These are phyloP conservation scores for Penicillium riverlandense DNA, from an alignment of 495 filamentous ascomycete genomes.

Conservation along the genomic window DNA sequence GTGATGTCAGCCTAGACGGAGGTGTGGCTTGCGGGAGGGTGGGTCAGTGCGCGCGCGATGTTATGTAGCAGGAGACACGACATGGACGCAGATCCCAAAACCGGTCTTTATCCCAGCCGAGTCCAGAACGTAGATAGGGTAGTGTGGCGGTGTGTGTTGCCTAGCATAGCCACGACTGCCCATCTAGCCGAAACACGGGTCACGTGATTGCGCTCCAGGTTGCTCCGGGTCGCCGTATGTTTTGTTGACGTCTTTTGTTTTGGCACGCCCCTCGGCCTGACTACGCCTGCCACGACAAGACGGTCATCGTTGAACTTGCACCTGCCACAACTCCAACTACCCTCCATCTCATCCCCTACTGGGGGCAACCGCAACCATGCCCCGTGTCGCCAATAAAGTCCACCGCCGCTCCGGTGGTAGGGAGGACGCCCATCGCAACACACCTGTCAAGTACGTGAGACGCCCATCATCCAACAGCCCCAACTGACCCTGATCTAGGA, in stretches of 20 bases:
- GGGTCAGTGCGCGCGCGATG: conserved; percentile 11
- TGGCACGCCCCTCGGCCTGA: conserved; percentile 9
- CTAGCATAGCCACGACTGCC: no score
- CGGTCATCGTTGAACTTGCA: not conserved
- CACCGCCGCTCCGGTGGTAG: conserved; percentile 44
- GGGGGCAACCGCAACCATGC: conserved; percentile 49
- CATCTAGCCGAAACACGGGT: no score
- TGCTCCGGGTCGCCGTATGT: conserved; percentile 18
- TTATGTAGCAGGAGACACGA: no score
- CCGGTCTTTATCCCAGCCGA: not conserved
- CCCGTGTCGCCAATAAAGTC: conserved; percentile 58
- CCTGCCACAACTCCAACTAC: not conserved
- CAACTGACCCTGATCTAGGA: conserved; percentile 27
- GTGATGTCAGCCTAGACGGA: conserved; percentile 21
- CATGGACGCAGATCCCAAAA: no score
- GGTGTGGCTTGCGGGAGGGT: conserved; percentile 4
- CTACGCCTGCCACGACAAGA: conserved; percentile 8
- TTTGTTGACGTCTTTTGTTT: conserved; percentile 32
- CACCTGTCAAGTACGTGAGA: conserved; percentile 58
- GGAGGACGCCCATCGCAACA: conserved; percentile 54
- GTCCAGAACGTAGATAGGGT: no score
- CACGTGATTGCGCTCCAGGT: conserved; percentile 19
- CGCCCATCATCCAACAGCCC: no score
- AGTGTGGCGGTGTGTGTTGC: no score
- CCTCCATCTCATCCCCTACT: conserved; percentile 16